These are phyloP conservation scores for Mycena albidolilacea DNA, from an alignment of 768 basidiomycete genomes.

Conservation along the genomic window DNA sequence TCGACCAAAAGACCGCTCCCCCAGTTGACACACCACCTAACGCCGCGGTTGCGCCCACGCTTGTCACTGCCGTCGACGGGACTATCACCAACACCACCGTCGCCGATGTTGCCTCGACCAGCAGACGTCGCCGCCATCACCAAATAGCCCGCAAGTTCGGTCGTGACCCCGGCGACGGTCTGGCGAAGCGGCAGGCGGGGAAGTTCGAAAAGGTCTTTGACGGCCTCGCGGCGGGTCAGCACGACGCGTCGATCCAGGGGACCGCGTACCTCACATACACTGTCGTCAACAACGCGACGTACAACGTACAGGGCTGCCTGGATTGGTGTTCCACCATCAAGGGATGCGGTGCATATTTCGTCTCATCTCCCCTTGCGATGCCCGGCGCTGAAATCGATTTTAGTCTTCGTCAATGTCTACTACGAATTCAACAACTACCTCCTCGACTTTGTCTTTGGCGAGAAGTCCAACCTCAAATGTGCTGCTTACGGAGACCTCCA, in stretches of 20 bases:
- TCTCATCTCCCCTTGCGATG: no score
- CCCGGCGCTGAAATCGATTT: not conserved
- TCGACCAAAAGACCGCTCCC: conserved; percentile 30
- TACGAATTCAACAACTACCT: conserved; percentile 3
- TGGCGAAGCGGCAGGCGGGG: conserved; percentile 39
- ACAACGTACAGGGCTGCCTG: conserved; percentile 60
- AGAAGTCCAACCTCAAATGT: not conserved
- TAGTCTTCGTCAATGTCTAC: not conserved
- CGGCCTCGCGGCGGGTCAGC: conserved; percentile 52
- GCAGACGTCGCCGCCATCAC: conserved; percentile 16
- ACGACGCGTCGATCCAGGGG: conserved; percentile 60
- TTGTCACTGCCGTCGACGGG: conserved; percentile 62
- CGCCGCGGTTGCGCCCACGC: conserved; percentile 41
- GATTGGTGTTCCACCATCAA: conserved; percentile 55
- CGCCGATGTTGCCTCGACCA: conserved; percentile 34
- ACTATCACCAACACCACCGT: conserved; percentile 46
- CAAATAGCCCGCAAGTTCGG: no score
- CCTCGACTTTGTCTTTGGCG: not conserved
- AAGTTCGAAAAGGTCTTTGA: conserved; percentile 50
- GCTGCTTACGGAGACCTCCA: not conserved
- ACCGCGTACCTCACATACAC: conserved; percentile 64
- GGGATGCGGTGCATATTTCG: conserved; percentile 55
- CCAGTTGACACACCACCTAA: conserved; percentile 27
- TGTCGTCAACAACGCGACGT: conserved; percentile 48
- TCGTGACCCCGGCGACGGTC: not conserved